Conservation (phyloP, 805 yeast genomes). For the Saccharomycopsis babjevae region DNA sequence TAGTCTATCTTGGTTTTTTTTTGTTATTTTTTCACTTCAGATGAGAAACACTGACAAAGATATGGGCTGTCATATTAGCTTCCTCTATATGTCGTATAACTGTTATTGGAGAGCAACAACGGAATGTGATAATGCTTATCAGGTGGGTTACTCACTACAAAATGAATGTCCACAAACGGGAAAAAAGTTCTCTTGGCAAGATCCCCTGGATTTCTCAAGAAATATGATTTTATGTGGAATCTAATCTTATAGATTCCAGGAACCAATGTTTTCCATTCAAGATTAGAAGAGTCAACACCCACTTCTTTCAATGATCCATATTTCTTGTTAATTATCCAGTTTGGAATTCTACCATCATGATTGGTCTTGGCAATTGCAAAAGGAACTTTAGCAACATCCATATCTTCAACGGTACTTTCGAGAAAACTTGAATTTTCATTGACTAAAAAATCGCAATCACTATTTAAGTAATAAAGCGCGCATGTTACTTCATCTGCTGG, state of each 20-base stretch:
- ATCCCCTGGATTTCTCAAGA: slow-evolving; percentile 24
- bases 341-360: slow-evolving; percentile 65
- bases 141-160: slow-evolving; percentile 55
- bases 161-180: slow-evolving; percentile 78
- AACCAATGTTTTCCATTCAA: slow-evolving; percentile 35
- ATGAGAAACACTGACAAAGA: too few species aligned
- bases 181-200: slow-evolving; percentile 47
- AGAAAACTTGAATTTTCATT: background rate
- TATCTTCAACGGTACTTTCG: slow-evolving; percentile 10
- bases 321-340: slow-evolving; percentile 43
- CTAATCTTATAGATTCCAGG: slow-evolving; percentile 69
- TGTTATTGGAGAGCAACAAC: slow-evolving; percentile 68
- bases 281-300: slow-evolving; percentile 4
- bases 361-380: slow-evolving; percentile 68
- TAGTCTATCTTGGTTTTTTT: background rate
- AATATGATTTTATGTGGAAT: slow-evolving; percentile 66
- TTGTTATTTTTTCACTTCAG: background rate
- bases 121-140: slow-evolving; percentile 88
- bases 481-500: slow-evolving; percentile 78
- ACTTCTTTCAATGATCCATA: slow-evolving; percentile 9
- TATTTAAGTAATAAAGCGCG: slow-evolving; percentile 34
- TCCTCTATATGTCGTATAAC: slow-evolving; percentile 89
- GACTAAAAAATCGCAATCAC: slow-evolving; percentile 16
- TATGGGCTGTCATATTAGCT: slow-evolving; percentile 33
- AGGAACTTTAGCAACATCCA: slow-evolving; percentile 29